Percentiles rank a stretch among this genome's conserved stretches.
These are phyloP conservation scores for Pontederia crassipes DNA, from an alignment of 176 grass and related monocot genomes.

Conservation along the genomic window DNA sequence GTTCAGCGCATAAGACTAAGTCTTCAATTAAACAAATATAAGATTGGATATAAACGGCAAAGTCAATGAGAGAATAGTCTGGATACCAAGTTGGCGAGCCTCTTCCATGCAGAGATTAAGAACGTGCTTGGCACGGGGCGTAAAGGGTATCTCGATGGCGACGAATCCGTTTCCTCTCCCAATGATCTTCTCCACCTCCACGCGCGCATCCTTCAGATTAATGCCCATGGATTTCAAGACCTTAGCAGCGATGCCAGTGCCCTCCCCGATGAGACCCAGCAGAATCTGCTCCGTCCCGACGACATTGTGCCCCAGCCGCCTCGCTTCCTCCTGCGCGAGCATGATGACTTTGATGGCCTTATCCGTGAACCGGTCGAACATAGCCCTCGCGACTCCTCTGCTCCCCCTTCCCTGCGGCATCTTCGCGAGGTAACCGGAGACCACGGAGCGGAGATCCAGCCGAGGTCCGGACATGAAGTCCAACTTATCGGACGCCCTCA, in stretches of 20 bases:
- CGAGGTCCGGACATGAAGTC: slow-evolving; percentile 20
- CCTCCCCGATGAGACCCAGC: slow-evolving; percentile 83
- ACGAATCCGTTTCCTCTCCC: slow-evolving; percentile 89
- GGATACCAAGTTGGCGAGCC: slow-evolving; percentile 71
- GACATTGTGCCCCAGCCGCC: slow-evolving; percentile 82
- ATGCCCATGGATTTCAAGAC: slow-evolving; percentile 99
- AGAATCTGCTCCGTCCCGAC: slow-evolving; percentile 89
- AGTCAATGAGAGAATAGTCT: slow-evolving; percentile 4
- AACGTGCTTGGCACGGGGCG: slow-evolving; percentile 78
- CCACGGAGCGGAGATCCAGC: slow-evolving; percentile 26
- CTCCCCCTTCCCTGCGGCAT: slow-evolving; percentile 16
- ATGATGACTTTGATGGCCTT: slow-evolving; percentile 95
- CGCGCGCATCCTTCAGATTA: slow-evolving; percentile 92
- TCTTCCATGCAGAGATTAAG: slow-evolving; percentile 82
- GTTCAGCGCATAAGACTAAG: background rate
- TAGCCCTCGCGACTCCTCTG: slow-evolving; percentile 39
- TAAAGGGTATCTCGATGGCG: slow-evolving; percentile 92
- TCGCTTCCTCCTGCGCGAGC: slow-evolving; percentile 94
- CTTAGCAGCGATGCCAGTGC: slow-evolving; percentile 85
- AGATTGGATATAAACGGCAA: background rate
- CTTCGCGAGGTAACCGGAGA: slow-evolving; percentile 30
- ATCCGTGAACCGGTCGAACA: slow-evolving; percentile 91
- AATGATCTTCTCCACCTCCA: slow-evolving; percentile 95
- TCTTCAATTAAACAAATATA: background rate
- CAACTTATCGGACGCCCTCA: slow-evolving; percentile 30